Percentiles rank a stretch among this genome's conserved stretches.
phyloP scores from a whole-genome alignment of 805 yeast genomes.

The Suhomyces emberorum region DNA sequence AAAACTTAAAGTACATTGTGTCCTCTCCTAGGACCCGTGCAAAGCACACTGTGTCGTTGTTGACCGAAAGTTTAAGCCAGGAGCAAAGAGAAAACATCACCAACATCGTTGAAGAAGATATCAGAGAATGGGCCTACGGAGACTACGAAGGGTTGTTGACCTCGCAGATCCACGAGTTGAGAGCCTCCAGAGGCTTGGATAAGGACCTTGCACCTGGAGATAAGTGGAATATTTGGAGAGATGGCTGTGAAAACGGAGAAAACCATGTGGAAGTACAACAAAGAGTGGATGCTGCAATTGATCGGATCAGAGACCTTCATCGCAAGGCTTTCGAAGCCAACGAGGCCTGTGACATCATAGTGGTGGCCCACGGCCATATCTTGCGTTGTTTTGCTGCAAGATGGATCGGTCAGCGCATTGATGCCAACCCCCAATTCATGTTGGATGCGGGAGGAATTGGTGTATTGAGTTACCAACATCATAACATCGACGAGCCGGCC shows the following conservation, averaged over 20 bases:
- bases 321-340: constrained; percentile 46
- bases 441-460: constrained; percentile 96
- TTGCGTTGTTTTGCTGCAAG: constrained; percentile 85
- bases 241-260: constrained; percentile 94
- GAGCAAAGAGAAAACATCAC: constrained; percentile 42
- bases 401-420: constrained; percentile 68
- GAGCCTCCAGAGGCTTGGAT: constrained; percentile 57
- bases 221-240: constrained; percentile 81
- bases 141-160: constrained; percentile 87
- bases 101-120: constrained; percentile 53
- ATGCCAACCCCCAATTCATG: constrained; percentile 72
- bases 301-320: constrained; percentile 61
- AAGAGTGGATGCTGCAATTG: constrained; percentile 71
- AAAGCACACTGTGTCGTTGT: constrained; percentile 63
- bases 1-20: constrained; percentile 57
- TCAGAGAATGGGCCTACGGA: constrained; percentile 96
- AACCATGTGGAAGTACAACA: constrained; percentile 58
- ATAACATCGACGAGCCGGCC: constrained; percentile 83
- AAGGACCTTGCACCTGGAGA: constrained; percentile 21
- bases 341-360: constrained; percentile 66
- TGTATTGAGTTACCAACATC: constrained; percentile 85
- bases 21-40: constrained; percentile 86
- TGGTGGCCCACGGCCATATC: constrained; percentile 93
- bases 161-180: constrained; percentile 56
- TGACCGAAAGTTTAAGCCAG: constrained; percentile 49